Base-by-base conservation (phyloP, 495 filamentous ascomycete species). In the Beverwykella pulmonaria region DNA sequence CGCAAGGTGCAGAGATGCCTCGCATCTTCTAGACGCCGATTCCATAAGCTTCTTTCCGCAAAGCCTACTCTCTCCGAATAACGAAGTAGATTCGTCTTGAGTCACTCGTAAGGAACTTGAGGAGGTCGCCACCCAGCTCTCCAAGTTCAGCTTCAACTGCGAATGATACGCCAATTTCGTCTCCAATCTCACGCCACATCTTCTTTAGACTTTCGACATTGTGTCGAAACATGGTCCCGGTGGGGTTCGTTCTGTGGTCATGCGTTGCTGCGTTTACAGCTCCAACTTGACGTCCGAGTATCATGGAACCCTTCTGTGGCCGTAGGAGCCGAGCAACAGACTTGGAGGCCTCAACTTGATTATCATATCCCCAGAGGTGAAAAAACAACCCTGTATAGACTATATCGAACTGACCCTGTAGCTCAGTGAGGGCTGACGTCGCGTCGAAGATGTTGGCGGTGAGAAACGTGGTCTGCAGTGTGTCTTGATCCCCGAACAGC, bases 281-380 rank as follows among this genome's bases (percentile, higher is more conserved):
- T 0, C 83, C 85, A 19, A 79, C 72, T 44, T 85, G 82, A 14
- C 78, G 73, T 0, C 83, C 85, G 5, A 86, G 61, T 0, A 86
- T 66, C 46, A 83, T 67, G 10, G 77, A 79, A 1, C 82, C 82
- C 8, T 74, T 72, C 44, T 73, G 61, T 1, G 75, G 75, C 23
- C 74, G 74, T 14, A 87, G 72, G 8, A 89, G 73, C 25, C 59
- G 66, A 0, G 82, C 71, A 3, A 88, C 67, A 5, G 76, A n/a
- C n/a, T n/a, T n/a, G n/a, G n/a, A 81, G 8, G 83, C 70, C 0
- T 67, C 36, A 7, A 84, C 71, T 65, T 89, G 87, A 7, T 82
- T 72, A 0, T 82, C 78, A 66, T 76, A 84, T n/a, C 63, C 67
- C 59, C 87, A 90, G 7, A 89, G 76, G 59, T 89, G 87, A 44